Evolutionary conservation across 148 eudicot genomes (phyloP).

Genomic region (Camellia granthamiana): DNA sequence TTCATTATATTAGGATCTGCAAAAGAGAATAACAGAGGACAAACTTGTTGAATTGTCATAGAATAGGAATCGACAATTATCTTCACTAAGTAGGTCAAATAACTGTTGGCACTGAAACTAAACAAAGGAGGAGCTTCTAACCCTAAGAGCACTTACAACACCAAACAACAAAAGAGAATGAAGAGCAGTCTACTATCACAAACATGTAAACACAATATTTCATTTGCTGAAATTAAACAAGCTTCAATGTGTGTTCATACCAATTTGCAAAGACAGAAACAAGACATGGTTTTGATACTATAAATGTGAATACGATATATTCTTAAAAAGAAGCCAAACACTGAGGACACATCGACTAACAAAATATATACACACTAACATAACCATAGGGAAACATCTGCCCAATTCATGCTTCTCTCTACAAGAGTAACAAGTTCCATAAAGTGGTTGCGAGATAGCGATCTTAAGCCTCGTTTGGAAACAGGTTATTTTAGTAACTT

Average conservation of each 20-base stretch:
- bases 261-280: too few species aligned
- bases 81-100: neutral
- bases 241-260: neutral
- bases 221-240: neutral
- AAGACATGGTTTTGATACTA: neutral
- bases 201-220: neutral
- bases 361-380: neutral
- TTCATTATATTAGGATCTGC: constrained; percentile 96
- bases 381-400: too few species aligned
- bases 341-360: neutral
- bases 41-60: constrained; percentile 2
- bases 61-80: neutral
- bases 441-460: too few species aligned
- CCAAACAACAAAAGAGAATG: neutral
- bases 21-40: constrained; percentile 16
- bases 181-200: neutral
- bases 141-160: neutral
- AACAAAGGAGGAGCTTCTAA: neutral
- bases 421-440: too few species aligned
- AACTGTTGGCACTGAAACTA: neutral
- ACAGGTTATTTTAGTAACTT: too few species aligned
- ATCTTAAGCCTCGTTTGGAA: too few species aligned
- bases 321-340: neutral
- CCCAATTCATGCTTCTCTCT: too few species aligned
- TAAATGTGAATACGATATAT: neutral